Base-by-base conservation (phyloP, 495 filamentous ascomycete species). In the Aspergillus affinis region DNA sequence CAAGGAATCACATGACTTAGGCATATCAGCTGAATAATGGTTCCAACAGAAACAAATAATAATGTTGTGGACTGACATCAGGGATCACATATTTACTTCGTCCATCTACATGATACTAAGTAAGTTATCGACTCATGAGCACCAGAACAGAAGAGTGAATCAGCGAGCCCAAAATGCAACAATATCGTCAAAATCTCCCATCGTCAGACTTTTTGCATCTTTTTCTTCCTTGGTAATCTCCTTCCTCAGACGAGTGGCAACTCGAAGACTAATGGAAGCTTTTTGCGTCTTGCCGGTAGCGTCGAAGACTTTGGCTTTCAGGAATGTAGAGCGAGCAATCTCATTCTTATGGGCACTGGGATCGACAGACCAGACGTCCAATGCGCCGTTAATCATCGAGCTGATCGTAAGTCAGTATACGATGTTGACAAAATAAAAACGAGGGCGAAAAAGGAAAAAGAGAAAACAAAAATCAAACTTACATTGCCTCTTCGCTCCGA, bases 301-400 rank as follows among this genome's bases (percentile, higher is more conserved):
- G 29, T 64, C 48, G 6, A 69, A 52, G 13, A 66, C 2, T 23
- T 61, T 58, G 2, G 56, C 65, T 27, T 68, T 64, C 13, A 64
- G 50, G 49, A 67, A 71, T 17, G 67, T 63, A 29, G 67, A 68
- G 18, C 69, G 59, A 46, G 67, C 67, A 19, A 67, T 67, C 54
- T 71, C 67, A 12, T 58, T 54, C 50, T 65, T 65, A 48, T 65
- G 58, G 1, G 53, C 52, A 20, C 59, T 45, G 6, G 58, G 45
- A 36, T 69, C 64, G n/a, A 64, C 45, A 9, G 58, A 49, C 57
- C 64, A 71, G 30, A 66, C 54, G 2, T 63, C 55, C 8, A 72
- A 26, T 8, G 69, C 67, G 48, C 30, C 63, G 29, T 71, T 63
- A 27, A 71, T 62, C 54, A 69, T 57, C 10, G 21, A 18, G 41